These are phyloP conservation scores for Actinomucor elegans DNA, from an alignment of 371 early-diverging fungal genomes.

Conservation along the genomic window DNA sequence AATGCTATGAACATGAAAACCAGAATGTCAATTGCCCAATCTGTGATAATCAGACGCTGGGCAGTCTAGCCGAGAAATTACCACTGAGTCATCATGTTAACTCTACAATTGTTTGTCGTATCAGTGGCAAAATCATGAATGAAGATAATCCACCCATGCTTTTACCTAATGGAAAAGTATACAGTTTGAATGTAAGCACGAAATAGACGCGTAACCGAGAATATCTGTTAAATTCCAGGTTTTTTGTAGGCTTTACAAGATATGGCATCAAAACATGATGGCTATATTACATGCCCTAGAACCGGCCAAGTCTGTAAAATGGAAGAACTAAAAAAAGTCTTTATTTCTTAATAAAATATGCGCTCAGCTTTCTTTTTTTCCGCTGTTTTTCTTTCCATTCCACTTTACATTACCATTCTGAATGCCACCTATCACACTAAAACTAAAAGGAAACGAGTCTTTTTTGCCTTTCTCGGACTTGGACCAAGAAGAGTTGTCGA, in stretches of 20 bases:
- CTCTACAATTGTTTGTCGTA: constrained; percentile 89
- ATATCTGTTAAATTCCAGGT: not conserved
- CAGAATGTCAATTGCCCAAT: constrained; percentile 93
- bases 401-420: not conserved
- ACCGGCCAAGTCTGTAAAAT: constrained; percentile 67
- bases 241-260: constrained; percentile 71
- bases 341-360: constrained; percentile 60
- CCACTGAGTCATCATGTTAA: constrained; percentile 93
- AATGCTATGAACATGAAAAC: constrained; percentile 72
- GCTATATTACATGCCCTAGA: constrained; percentile 80
- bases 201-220: too few species aligned
- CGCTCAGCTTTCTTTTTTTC: constrained; percentile 8
- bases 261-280: constrained; percentile 76
- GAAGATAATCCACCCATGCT: constrained; percentile 95
- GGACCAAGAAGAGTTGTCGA: constrained; percentile 72
- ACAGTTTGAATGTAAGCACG: constrained; percentile 70
- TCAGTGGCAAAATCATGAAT: constrained; percentile 88
- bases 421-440: constrained; percentile 78
- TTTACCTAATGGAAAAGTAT: constrained; percentile 94
- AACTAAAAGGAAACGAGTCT: constrained; percentile 56
- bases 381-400: not conserved
- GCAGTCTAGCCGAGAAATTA: constrained; percentile 76
- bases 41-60: constrained; percentile 83
- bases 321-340: constrained; percentile 80
- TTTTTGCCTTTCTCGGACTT: constrained; percentile 69